Evolutionary conservation across 805 yeast species (phyloP).

Genomic region (Cyberlindnera maritima): DNA sequence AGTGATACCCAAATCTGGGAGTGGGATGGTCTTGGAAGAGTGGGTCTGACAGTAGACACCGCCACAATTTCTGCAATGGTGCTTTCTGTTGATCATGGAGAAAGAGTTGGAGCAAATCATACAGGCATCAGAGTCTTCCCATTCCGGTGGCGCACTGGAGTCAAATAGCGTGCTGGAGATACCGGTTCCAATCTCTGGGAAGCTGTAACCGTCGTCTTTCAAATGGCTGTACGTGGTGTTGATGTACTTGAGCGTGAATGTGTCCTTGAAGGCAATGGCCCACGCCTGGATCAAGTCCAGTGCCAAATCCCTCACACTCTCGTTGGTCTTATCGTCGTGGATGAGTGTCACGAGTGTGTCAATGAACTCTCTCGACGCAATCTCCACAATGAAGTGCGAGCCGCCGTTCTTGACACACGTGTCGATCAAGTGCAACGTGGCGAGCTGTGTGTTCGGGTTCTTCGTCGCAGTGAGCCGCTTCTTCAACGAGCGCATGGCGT

Average conservation of each 20-base stretch:
- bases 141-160: slow-evolving; percentile 92
- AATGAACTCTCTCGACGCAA: slow-evolving; percentile 81
- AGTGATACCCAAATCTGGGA: slow-evolving; percentile 82
- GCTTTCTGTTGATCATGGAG: slow-evolving; percentile 82
- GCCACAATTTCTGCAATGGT: slow-evolving; percentile 96
- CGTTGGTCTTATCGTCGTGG: slow-evolving; percentile 38
- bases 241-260: slow-evolving; percentile 63
- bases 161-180: slow-evolving; percentile 62
- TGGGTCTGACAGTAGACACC: slow-evolving; percentile 89
- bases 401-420: slow-evolving; percentile 94
- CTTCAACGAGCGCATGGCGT: slow-evolving; percentile 82
- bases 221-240: slow-evolving; percentile 58
- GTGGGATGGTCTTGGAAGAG: slow-evolving; percentile 66
- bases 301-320: slow-evolving; percentile 56
- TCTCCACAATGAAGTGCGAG: slow-evolving; percentile 71
- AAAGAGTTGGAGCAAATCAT: slow-evolving; percentile 87
- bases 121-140: slow-evolving; percentile 95
- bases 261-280: slow-evolving; percentile 69
- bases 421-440: slow-evolving; percentile 76
- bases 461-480: slow-evolving; percentile 59
- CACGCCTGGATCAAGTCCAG: slow-evolving; percentile 71
- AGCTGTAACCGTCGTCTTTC: slow-evolving; percentile 58
- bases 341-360: slow-evolving; percentile 61
- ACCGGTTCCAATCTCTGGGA: slow-evolving; percentile 48
- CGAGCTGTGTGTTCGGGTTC: slow-evolving; percentile 78